Conservation (phyloP, 176 grass and related monocot genomes). For the Hyparrhenia diplandra region DNA sequence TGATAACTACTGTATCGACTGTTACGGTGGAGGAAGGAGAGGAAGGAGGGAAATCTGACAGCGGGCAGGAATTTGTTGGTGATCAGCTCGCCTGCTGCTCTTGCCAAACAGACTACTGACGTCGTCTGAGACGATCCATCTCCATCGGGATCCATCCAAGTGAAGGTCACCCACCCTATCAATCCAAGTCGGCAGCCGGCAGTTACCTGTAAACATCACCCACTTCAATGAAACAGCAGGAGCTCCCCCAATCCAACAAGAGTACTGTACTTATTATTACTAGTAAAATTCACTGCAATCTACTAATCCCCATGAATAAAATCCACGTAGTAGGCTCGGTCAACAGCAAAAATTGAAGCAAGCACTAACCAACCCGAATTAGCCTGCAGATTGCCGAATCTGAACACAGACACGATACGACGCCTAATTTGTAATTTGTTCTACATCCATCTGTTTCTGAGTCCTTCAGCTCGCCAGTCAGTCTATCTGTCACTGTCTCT, state of each 20-base stretch:
- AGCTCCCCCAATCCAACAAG: background rate
- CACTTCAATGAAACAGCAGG: background rate
- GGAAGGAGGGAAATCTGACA: background rate
- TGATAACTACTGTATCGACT: no score
- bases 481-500: background rate
- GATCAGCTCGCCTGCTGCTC: background rate
- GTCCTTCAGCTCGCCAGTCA: background rate
- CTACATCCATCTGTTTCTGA: background rate
- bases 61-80: background rate
- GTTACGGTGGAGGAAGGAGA: background rate
- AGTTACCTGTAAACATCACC: background rate
- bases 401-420: background rate
- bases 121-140: background rate
- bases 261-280: no score
- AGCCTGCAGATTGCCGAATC: background rate
- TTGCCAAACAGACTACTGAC: background rate
- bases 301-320: background rate
- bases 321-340: background rate
- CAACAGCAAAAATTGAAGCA: background rate
- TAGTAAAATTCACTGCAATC: no score
- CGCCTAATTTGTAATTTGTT: background rate
- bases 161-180: background rate
- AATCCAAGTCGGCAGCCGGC: background rate
- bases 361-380: background rate
- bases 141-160: background rate